Conservation (phyloP, 306 rosid genomes). For the Canavalia gladiata region DNA sequence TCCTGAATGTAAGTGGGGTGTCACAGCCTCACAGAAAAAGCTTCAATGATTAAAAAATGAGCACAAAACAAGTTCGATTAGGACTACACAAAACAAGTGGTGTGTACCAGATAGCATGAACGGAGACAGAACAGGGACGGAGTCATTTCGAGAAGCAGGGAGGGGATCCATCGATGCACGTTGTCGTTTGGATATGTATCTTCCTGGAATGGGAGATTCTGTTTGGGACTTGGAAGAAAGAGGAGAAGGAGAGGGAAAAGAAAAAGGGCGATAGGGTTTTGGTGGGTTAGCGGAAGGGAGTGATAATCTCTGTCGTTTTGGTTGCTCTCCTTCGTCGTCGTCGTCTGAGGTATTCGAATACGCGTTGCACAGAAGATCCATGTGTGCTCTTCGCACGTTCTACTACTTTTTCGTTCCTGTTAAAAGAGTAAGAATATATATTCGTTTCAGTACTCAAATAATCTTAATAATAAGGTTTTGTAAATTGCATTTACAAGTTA, state of each 20-base stretch:
- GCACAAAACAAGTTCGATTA: background rate
- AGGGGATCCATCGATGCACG: conserved; percentile 56
- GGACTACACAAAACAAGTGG: background rate
- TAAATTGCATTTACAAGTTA: background rate
- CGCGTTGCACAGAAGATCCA: conserved; percentile 73
- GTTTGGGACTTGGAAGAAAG: conserved; percentile 21
- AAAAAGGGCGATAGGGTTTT: conserved; percentile 45
- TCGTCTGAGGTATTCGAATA: conserved; percentile 68
- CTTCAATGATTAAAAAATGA: background rate
- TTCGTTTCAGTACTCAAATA: background rate
- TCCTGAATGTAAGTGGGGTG: background rate
- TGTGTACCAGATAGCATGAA: conserved; percentile 60
- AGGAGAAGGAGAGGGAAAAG: conserved; percentile 25
- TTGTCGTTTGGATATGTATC: conserved; percentile 86
- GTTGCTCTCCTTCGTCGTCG: conserved; percentile 30
- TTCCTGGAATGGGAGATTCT: conserved; percentile 64
- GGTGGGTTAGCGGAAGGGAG: conserved; percentile 41
- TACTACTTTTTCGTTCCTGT: background rate
- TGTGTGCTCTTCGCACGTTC: conserved; percentile 10
- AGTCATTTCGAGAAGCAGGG: conserved; percentile 47
- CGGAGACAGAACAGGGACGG: conserved; percentile 40
- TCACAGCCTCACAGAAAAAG: background rate
- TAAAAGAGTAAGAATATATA: background rate
- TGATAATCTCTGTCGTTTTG: conserved; percentile 44
- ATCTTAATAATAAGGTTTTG: background rate